These are phyloP conservation scores for Pseudopyricularia cyperi DNA, from an alignment of 2,329 filamentous ascomycete genomes.

Conservation along the genomic window DNA sequence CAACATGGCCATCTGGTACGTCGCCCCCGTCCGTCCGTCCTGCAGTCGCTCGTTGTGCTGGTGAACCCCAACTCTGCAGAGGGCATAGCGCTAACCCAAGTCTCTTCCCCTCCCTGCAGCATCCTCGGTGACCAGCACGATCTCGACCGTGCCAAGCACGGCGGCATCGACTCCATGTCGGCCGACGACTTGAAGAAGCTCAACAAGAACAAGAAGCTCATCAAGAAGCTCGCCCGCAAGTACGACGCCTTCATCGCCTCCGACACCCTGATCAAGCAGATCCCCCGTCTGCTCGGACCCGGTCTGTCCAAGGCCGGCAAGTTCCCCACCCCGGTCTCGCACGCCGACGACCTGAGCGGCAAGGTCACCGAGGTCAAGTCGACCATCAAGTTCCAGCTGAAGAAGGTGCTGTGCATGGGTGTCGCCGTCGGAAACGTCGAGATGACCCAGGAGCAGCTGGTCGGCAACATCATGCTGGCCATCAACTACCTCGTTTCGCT, in stretches of 20 bases:
- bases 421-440: constrained; percentile 3
- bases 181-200: constrained; percentile 99
- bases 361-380: constrained; percentile 99
- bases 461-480: constrained; percentile 98
- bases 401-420: constrained; percentile 99
- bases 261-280: constrained; percentile 98
- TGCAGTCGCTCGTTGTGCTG: too few relatives aligned
- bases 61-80: too few relatives aligned
- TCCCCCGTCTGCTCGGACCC: constrained; percentile 96
- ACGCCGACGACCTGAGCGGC: constrained; percentile 82
- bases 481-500: constrained; percentile 99
- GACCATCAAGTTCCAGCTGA: constrained; percentile 99
- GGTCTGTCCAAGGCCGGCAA: constrained; percentile 99
- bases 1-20: constrained; percentile 13
- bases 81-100: too few relatives aligned
- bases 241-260: constrained; percentile 99
- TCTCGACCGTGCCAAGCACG: constrained; percentile 99
- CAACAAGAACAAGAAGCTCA: constrained; percentile 99
- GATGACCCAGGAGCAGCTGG: constrained; percentile 46
- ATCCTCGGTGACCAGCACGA: constrained; percentile 74
- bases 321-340: constrained; percentile 97
- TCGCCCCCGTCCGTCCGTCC: too few relatives aligned
- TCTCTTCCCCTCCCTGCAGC: constrained; percentile 18
- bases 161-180: constrained; percentile 96
- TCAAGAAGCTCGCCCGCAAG: constrained; percentile 99